Percentiles rank a stretch among this genome's conserved stretches.
phyloP scores from a whole-genome alignment of 305 asterid genomes.

The Fraxinus latifolia region DNA sequence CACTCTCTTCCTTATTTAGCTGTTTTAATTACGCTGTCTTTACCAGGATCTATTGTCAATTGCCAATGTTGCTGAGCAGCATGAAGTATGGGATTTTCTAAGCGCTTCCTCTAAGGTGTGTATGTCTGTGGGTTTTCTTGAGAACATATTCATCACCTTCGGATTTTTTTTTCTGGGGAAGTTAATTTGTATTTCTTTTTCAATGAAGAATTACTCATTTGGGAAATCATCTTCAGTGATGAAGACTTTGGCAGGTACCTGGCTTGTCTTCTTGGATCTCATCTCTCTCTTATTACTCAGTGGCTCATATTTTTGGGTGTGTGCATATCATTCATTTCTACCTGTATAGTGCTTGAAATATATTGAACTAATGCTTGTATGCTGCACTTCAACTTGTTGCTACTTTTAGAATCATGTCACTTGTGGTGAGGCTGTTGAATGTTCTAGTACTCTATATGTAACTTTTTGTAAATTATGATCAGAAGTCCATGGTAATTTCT shows the following conservation, averaged over 20 bases:
- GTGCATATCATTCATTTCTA: constrained; percentile 11
- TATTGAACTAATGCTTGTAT: background rate
- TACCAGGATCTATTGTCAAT: constrained; percentile 79
- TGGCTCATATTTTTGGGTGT: background rate
- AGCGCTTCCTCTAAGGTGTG: constrained; percentile 77
- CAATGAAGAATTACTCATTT: constrained; percentile 70
- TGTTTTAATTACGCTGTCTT: constrained; percentile 25
- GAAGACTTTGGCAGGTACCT: constrained; percentile 75
- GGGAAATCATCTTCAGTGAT: constrained; percentile 82
- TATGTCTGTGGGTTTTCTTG: background rate
- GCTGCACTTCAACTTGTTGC: constrained; percentile 11
- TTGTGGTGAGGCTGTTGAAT: constrained; percentile 7
- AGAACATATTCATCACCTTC: constrained; percentile 4
- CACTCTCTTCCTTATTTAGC: constrained; percentile 13
- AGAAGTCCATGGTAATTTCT: background rate
- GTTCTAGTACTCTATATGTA: constrained; percentile 6
- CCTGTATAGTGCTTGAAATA: constrained; percentile 1
- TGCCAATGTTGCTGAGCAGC: constrained; percentile 94
- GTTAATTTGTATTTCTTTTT: constrained; percentile 22
- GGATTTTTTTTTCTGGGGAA: constrained; percentile 5
- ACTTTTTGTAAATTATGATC: background rate
- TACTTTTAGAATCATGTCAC: constrained; percentile 1
- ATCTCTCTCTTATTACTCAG: constrained; percentile 9
- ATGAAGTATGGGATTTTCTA: constrained; percentile 94
- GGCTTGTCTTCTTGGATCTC: constrained; percentile 25